Evolutionary conservation across 352 stramenopile genomes (phyloP), one percentile per base, ranked within the genome.

Genomic region (Discostella stelligera): DNA sequence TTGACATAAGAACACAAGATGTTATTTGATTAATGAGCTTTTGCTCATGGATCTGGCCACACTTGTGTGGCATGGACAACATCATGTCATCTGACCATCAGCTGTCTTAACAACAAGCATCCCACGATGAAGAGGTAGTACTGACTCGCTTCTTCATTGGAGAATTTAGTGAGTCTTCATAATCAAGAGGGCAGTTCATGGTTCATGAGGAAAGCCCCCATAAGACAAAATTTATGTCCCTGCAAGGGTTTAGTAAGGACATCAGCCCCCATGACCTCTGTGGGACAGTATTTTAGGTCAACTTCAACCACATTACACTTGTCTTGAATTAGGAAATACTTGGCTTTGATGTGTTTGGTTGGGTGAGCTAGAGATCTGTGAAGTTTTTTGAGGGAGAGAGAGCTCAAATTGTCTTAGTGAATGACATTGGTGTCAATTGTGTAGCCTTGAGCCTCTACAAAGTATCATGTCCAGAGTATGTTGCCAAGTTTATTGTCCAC

Each of bases 321-420:
- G 52, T 80, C 73, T 16, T 41, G 79, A 13, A 78, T 53, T 37
- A 79, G 79, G 61, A 82, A 86, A 50, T 77, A 82, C 25, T 61
- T 64, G 8, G 75, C 68, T 23, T 78, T 79, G 50, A 86, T 77
- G 52, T 86, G 79, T 48, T 70, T 60, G 0, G 69, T 83, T 3
- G 62, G 32, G 23, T 74, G 16, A 39, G 37, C 55, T 74, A 11
- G 69, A 83, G 11, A 60, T 44, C n/a, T 48, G 50, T 70, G 0
- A 59, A 83, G 80, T 20, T 55, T 69, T 32, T 74, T 46, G 5
- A 86, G 49, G n/a, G 74, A 21, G 7, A 84, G 78, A 0, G 63
- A 18, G 49, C 66, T 82, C 18, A 58, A 41, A 44, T 77, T 80
- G 21, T 80, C 72, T 55, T 80, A 55, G 14, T 60, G 52, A 18